These are phyloP conservation scores for Gomphus bonarii DNA, from an alignment of 1,284 basidiomycete species.

Conservation along the genomic window DNA sequence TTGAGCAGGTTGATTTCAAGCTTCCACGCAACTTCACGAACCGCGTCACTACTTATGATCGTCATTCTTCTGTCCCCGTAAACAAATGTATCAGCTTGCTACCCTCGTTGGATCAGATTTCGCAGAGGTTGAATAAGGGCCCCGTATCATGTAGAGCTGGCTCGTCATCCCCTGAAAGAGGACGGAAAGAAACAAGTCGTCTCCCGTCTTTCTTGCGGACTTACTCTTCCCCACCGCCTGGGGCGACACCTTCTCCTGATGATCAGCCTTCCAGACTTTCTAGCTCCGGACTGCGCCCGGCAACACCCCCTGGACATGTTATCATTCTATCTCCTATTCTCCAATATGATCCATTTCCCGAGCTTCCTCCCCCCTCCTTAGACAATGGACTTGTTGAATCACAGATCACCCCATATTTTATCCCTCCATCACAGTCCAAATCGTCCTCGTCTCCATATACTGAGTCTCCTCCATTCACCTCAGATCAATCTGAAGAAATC, in stretches of 20 bases:
- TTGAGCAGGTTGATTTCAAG: constrained; percentile 55
- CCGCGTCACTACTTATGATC: background rate
- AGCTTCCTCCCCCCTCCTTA: constrained; percentile 23
- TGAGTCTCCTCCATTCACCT: constrained; percentile 24
- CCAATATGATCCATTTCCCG: constrained; percentile 14
- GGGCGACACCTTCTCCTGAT: constrained; percentile 11
- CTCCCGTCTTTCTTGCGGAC: constrained; percentile 36
- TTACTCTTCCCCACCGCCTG: constrained; percentile 15
- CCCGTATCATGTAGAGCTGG: constrained; percentile 5
- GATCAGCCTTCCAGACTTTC: constrained; percentile 14
- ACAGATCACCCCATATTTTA: constrained; percentile 38
- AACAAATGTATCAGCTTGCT: constrained; percentile 23
- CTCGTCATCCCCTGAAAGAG: constrained; percentile 14
- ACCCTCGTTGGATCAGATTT: constrained; percentile 69
- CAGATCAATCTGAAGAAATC: background rate
- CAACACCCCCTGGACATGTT: constrained; percentile 16
- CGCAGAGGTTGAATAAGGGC: constrained; percentile 39
- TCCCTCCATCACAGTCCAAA: constrained; percentile 32
- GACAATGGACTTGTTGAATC: constrained; percentile 29
- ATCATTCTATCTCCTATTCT: constrained; percentile 19
- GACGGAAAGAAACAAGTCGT: constrained; percentile 20
- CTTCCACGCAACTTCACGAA: background rate
- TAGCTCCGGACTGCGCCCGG: constrained; percentile 12
- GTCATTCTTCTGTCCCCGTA: background rate
- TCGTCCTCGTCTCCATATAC: constrained; percentile 37